Evolutionary conservation across 2,329 filamentous ascomycete species (phyloP).

Genomic region (Diaporthe vexans): DNA sequence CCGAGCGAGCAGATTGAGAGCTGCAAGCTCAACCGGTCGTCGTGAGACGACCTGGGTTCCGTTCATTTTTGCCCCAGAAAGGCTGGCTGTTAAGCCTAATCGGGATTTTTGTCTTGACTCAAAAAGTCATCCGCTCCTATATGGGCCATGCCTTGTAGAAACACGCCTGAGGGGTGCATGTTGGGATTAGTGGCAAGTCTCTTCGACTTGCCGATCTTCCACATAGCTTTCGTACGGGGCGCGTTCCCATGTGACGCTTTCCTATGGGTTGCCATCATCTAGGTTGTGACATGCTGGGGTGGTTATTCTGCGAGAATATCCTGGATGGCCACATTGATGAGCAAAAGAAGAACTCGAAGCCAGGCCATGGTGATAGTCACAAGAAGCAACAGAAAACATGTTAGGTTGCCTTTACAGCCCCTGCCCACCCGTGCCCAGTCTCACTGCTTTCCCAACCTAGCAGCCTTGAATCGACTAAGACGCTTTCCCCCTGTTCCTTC

Average conservation of each 20-base stretch:
- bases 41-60: slow-evolving; percentile 63
- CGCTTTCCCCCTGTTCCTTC: slow-evolving; percentile 69
- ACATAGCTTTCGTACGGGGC: too few relatives aligned
- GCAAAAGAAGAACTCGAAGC: not conserved
- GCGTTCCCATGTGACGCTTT: too few relatives aligned
- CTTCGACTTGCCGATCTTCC: not conserved
- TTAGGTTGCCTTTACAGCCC: not conserved
- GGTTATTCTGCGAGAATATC: not conserved
- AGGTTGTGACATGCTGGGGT: not conserved
- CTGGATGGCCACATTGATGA: not conserved
- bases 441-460: slow-evolving; percentile 69
- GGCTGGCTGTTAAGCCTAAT: not conserved
- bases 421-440: not conserved
- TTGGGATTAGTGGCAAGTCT: not conserved
- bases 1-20: slow-evolving; percentile 66
- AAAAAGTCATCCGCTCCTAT: too few relatives aligned
- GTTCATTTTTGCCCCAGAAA: slow-evolving; percentile 39
- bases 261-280: not conserved
- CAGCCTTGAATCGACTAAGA: slow-evolving; percentile 82
- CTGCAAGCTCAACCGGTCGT: slow-evolving; percentile 62
- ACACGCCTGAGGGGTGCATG: not conserved
- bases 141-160: not conserved
- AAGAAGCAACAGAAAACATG: not conserved
- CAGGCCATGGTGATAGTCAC: not conserved
- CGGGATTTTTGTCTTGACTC: too few relatives aligned